Percentiles rank a stretch among this genome's conserved stretches.
These are phyloP conservation scores for Tolypocladium ovalisporum DNA, from an alignment of 2,329 filamentous ascomycete species.

Conservation along the genomic window DNA sequence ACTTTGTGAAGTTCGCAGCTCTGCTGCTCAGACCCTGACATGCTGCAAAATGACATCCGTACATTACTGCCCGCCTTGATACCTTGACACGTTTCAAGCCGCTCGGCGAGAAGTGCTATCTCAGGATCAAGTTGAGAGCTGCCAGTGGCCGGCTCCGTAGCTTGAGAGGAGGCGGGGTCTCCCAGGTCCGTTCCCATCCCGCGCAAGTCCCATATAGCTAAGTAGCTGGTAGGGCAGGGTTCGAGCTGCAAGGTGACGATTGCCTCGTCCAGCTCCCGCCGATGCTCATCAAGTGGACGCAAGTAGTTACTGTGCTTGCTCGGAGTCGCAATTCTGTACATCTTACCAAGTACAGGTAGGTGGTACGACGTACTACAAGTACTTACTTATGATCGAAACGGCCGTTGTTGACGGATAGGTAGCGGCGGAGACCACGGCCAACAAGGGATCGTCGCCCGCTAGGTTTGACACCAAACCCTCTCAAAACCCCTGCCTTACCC, in stretches of 20 bases:
- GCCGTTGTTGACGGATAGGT: neutral
- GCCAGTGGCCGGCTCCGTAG: no score
- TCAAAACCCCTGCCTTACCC: neutral
- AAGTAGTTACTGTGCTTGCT: neutral
- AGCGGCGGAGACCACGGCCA: neutral
- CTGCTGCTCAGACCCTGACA: neutral
- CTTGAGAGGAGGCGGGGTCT: no score
- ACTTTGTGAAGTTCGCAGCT: neutral
- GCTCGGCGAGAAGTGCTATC: no score
- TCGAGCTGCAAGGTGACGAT: neutral
- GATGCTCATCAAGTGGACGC: neutral
- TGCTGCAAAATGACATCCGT: neutral
- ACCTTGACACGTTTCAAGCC: no score
- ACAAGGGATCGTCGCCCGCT: neutral
- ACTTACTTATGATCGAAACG: no score
- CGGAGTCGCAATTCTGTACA: neutral
- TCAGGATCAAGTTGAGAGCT: neutral
- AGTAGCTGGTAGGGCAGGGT: no score
- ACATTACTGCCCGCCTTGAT: no score
- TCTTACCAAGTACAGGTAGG: neutral
- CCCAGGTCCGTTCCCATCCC: no score
- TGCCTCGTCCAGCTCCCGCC: neutral
- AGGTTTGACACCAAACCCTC: neutral
- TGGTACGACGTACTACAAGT: no score
- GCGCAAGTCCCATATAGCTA: no score